Conservation (phyloP, 345 rosid genomes). For the Viola odorata region DNA sequence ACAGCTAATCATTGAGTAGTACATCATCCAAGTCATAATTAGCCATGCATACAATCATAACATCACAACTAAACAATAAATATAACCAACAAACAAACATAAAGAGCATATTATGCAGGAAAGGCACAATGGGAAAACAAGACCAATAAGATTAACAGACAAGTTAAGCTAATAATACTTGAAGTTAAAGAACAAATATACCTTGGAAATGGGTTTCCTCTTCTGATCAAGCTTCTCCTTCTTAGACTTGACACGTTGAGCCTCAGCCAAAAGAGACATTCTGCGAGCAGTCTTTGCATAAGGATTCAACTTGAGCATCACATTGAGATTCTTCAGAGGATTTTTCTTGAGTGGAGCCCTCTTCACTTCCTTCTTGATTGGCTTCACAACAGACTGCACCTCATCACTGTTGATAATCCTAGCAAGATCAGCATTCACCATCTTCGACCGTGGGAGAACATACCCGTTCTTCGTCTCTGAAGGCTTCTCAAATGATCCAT, state of each 20-base stretch:
- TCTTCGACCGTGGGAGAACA: slow-evolving; percentile 77
- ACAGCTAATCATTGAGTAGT: no score
- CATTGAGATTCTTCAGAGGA: slow-evolving; percentile 80
- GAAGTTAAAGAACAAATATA: slow-evolving; percentile 14
- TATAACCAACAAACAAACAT: no score
- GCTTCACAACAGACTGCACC: slow-evolving; percentile 87
- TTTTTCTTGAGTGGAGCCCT: slow-evolving; percentile 88
- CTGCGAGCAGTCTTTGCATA: slow-evolving; percentile 96
- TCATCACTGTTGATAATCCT: slow-evolving; percentile 95
- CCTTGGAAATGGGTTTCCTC: slow-evolving; percentile 70
- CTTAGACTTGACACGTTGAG: slow-evolving; percentile 83
- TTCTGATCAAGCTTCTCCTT: slow-evolving; percentile 95
- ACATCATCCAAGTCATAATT: no score
- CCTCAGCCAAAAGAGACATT: slow-evolving; percentile 92
- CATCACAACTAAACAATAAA: no score
- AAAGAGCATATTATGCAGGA: no score
- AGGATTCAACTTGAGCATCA: slow-evolving; percentile 79
- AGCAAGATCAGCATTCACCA: slow-evolving; percentile 91
- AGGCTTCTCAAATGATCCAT: slow-evolving; percentile 71
- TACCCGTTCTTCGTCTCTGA: slow-evolving; percentile 94
- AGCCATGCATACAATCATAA: no score
- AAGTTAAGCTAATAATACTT: not conserved
- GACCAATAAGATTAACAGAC: not conserved
- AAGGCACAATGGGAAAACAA: no score
- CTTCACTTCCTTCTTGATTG: slow-evolving; percentile 60